A percentile compares a stretch with the other conserved stretches of the same genome.
phyloP scores from a whole-genome alignment of 495 filamentous ascomycete species.

The Mytilinidion resinicola region DNA sequence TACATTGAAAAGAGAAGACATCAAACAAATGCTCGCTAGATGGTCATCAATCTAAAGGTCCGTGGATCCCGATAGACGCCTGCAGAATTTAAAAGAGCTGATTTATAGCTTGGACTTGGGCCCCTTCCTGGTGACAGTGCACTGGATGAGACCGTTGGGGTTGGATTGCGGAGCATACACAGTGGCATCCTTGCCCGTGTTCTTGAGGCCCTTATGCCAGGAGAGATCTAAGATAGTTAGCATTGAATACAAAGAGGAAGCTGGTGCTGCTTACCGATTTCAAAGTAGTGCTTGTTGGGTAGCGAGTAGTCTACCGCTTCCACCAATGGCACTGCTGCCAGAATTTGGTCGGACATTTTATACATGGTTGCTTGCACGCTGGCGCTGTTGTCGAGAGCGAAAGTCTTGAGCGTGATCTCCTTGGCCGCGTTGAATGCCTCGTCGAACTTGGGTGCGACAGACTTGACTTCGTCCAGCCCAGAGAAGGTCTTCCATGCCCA shows the following conservation, averaged over 20 bases:
- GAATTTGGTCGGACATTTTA: constrained; percentile 88
- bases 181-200: constrained; percentile 93
- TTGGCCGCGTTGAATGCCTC: constrained; percentile 67
- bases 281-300: constrained; percentile 98
- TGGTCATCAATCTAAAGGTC: too few relatives aligned
- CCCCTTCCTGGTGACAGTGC: constrained; percentile 67
- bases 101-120: constrained; percentile 35
- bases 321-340: constrained; percentile 64
- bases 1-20: background rate
- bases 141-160: constrained; percentile 94
- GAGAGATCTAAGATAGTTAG: constrained; percentile 62
- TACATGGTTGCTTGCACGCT: constrained; percentile 98
- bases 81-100: background rate
- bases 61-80: too few relatives aligned
- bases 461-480: constrained; percentile 60
- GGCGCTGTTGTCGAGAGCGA: constrained; percentile 85
- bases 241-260: constrained; percentile 3
- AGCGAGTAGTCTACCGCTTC: constrained; percentile 73
- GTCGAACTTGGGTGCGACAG: constrained; percentile 63
- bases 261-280: constrained; percentile 64
- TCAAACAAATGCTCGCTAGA: too few relatives aligned
- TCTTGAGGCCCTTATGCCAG: constrained; percentile 96
- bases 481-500: constrained; percentile 79
- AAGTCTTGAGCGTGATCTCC: constrained; percentile 79
- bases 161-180: constrained; percentile 90